A percentile compares a stretch with the other conserved stretches of the same genome.
phyloP scores from a whole-genome alignment of 176 grass and related monocot species.

The Bromus sterilis region DNA sequence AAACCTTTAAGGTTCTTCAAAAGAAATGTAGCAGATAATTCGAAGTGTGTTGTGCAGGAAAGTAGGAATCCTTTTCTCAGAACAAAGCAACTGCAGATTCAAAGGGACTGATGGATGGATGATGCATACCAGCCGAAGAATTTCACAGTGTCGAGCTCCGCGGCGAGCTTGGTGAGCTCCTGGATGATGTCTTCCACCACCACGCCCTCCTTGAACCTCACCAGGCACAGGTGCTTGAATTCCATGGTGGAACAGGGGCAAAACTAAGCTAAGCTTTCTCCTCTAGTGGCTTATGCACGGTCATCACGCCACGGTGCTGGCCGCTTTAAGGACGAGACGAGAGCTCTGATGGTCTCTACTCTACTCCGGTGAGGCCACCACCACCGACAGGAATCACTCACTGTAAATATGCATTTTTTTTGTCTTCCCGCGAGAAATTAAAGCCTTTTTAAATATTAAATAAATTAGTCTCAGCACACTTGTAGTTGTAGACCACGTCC shows the following conservation, averaged over 20 bases:
- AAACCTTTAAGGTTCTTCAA: not conserved
- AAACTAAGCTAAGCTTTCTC: not conserved
- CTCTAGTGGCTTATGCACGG: not conserved
- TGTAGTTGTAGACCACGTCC: not conserved
- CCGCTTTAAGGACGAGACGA: constrained; percentile 20
- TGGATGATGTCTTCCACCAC: constrained; percentile 39
- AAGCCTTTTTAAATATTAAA: no score
- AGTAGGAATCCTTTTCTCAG: not conserved
- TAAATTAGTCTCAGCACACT: no score
- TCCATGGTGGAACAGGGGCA: constrained; percentile 35
- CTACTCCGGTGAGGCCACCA: constrained; percentile 24
- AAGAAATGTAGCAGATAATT: not conserved
- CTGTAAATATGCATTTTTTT: not conserved
- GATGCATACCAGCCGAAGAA: constrained; percentile 70
- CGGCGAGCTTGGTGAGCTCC: constrained; percentile 34
- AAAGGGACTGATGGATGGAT: not conserved
- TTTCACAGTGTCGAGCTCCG: constrained; percentile 40
- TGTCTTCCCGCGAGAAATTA: not conserved
- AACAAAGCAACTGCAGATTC: not conserved
- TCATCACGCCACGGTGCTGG: constrained; percentile 10
- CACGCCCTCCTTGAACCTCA: constrained; percentile 50
- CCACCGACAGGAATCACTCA: constrained; percentile 13
- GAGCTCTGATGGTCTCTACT: not conserved
- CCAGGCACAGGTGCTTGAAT: constrained; percentile 52
- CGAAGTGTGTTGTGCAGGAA: not conserved